Evolutionary conservation across 1,284 basidiomycete genomes (phyloP), one percentile per base, ranked within the genome.

Genomic region (Puccinia novopanici): DNA sequence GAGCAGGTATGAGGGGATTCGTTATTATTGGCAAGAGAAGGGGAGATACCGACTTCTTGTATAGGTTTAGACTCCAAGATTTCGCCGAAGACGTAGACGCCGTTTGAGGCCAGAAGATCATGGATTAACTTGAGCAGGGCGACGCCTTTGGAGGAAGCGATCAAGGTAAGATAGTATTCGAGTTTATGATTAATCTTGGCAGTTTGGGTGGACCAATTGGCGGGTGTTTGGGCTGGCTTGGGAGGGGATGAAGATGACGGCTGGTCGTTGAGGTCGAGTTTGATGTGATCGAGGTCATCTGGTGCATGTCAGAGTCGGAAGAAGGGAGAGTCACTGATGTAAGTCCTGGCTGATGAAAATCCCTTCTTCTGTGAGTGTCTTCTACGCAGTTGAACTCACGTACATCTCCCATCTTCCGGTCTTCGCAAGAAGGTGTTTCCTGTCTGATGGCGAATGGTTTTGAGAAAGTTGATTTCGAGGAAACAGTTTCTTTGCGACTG

Each of bases 261-360:
- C 22, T 63, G 42, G 22, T 76, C 75, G 50, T 63, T 30, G 13
- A 76, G 30, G 40, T 65, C 61, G 6, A 76, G 75, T 48, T 76
- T 76, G 45, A 76, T 61, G 48, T 76, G 59, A 30, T 76, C 75
- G 19, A 76, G 61, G 34, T 76, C 75, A 37, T 76, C 75, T 76
- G 70, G n/a, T 48, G 50, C n/a, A n/a, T n/a, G n/a, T n/a, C n/a
- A 71, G 17, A 40, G n/a, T 57, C 37, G 19, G 12, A 40, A 40
- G 22, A 67, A 68, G 1, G 27, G n/a, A 68, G 50, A 19, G 67
- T 12, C 19, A 57, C 19, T 19, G 40, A 67, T 40, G 67, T 48
- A 68, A 48, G 67, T 52, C 42, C 13, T n/a, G 22, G 2, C n/a
- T 68, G 27, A 68, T 68, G 67, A 68, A 68, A 68, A 52, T 52